phyloP scores from a whole-genome alignment of 2,329 filamentous ascomycete genomes.

The Aspergillus sp. region DNA sequence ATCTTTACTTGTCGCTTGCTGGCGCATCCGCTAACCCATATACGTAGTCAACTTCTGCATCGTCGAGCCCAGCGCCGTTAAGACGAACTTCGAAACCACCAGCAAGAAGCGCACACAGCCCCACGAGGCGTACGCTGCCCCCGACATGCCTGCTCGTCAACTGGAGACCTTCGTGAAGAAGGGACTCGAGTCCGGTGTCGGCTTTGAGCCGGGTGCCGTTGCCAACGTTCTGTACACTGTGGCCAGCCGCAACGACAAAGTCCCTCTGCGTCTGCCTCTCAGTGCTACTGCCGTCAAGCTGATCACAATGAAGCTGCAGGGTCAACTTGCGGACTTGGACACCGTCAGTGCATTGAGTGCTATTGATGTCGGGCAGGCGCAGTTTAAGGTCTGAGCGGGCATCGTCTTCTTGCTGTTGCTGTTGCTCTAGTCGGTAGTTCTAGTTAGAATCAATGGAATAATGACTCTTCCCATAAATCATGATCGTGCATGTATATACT shows the following conservation, averaged over 20 bases:
- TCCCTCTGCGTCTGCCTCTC: background rate
- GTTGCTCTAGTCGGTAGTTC: background rate
- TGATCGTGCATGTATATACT: too few species aligned
- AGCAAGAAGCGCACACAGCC: background rate
- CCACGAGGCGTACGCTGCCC: constrained; percentile 5
- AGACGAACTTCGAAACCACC: constrained; percentile 36
- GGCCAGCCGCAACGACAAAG: background rate
- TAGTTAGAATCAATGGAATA: background rate
- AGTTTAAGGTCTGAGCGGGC: background rate
- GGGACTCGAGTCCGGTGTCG: background rate
- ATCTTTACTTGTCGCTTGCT: too few species aligned
- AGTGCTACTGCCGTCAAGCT: background rate
- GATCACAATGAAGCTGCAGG: background rate
- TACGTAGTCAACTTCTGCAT: constrained; percentile 38
- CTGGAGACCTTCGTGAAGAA: background rate
- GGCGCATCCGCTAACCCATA: background rate
- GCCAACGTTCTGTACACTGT: background rate
- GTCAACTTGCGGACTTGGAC: background rate
- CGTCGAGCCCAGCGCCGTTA: constrained; percentile 43
- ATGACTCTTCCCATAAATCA: too few species aligned
- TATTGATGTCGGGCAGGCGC: background rate
- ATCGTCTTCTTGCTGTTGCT: background rate
- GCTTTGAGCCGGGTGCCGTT: background rate
- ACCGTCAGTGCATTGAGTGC: background rate
- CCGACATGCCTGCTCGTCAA: background rate